Evolutionary conservation across 495 filamentous ascomycete genomes (phyloP), one percentile per base, ranked within the genome.

Genomic region (Viridothelium virens): DNA sequence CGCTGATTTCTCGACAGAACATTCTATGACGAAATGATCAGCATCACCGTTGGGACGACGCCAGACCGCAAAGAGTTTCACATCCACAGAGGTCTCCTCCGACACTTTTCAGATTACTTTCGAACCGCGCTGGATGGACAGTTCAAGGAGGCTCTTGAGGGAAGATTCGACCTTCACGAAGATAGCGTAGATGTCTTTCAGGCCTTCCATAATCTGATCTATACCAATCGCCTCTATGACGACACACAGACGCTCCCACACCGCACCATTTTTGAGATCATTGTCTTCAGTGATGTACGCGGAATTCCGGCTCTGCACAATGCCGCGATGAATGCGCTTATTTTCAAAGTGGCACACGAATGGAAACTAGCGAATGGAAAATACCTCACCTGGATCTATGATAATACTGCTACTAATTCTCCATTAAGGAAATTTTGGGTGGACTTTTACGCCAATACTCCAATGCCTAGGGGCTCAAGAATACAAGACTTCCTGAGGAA

Each of bases 71-170:
- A 50, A 10, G 59, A 18, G 14, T 70, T 70, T 62, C 14, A 63
- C 16, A 59, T 63, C 14, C 61, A 64, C 63, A 66, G 66, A 48
- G 66, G 62, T 44, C 46, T 68, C 7, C 56, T 70, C 4, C 65
- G 66, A 18, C 63, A 63, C 59, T 68, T 66, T 56, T 65, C 47
- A 31, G 31, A 56, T 11, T 70, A 68, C 56, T 70, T 70, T 63
- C 14, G 48, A 6, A 46, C 63, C 4, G 66, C 69, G 10, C 61
- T 70, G 6, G 63, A 68, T 63, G 59, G 69, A 31, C 2, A n/a
- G 12, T 68, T 70, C 48, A 39, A 12, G 38, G 69, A 70, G 50
- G 69, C 53, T 37, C n/a, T 16, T 6, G 50, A 68, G 5, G 39
- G 41, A 3, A 61, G 25, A 34, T 39, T 68, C 33, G 53, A 56